phyloP scores from a whole-genome alignment of 208 protist species.

The Acanthamoeba sp. region DNA sequence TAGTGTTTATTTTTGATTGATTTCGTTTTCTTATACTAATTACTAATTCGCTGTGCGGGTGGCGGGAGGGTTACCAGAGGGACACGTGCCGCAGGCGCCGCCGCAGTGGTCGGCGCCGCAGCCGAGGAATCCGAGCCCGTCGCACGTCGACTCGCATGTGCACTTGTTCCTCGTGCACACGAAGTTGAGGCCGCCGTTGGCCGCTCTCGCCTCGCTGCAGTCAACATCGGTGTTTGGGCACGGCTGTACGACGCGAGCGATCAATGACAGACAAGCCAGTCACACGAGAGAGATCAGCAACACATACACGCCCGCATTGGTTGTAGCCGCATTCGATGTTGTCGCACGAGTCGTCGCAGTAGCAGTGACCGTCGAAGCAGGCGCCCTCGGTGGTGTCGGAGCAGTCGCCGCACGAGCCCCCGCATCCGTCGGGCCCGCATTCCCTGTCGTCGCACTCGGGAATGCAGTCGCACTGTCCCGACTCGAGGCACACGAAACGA shows the following conservation, averaged over 20 bases:
- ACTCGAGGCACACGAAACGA: background rate
- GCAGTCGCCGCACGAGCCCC: conserved; percentile 67
- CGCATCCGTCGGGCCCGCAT: conserved; percentile 56
- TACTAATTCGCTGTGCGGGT: too few species aligned
- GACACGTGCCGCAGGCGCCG: background rate
- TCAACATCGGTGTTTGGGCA: conserved; percentile 57
- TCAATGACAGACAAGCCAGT: background rate
- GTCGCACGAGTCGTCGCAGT: conserved; percentile 45
- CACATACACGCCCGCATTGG: conserved; percentile 27
- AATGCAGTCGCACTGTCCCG: conserved; percentile 57
- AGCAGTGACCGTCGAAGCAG: conserved; percentile 63
- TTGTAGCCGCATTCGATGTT: conserved; percentile 66
- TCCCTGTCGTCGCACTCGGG: conserved; percentile 44
- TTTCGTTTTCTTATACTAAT: too few species aligned
- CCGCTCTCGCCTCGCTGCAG: conserved; percentile 31
- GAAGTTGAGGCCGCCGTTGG: conserved; percentile 7
- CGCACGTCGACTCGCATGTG: conserved; percentile 13
- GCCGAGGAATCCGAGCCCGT: background rate
- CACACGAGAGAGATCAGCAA: too few species aligned
- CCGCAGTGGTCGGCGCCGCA: conserved; percentile 35
- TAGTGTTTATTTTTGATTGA: too few species aligned
- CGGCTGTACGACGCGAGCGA: background rate
- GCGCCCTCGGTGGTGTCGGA: conserved; percentile 23
- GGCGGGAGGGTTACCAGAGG: conserved; percentile 11
- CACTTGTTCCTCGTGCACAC: background rate